These are phyloP conservation scores for Cladosporium sp. DNA, from an alignment of 2,329 filamentous ascomycete genomes.

Conservation along the genomic window DNA sequence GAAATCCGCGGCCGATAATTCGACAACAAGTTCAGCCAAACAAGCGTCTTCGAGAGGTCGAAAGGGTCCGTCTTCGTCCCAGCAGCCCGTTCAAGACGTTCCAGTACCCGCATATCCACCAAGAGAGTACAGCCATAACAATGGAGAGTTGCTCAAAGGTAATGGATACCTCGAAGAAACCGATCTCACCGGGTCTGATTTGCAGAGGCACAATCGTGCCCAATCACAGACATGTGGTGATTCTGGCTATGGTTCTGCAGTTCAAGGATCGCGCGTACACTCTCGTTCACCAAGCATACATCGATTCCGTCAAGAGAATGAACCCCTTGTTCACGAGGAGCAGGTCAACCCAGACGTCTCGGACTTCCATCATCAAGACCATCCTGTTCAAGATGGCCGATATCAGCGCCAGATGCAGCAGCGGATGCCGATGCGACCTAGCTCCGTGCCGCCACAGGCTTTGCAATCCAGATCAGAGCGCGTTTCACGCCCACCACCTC, in stretches of 20 bases:
- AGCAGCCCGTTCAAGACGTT: background rate
- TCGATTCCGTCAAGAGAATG: slow-evolving; percentile 8
- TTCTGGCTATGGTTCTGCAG: slow-evolving; percentile 27
- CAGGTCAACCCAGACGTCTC: slow-evolving; percentile 14
- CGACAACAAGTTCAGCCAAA: background rate
- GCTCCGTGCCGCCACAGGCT: background rate
- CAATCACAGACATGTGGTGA: slow-evolving; percentile 21
- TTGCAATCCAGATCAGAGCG: slow-evolving; percentile 6
- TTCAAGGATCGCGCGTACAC: slow-evolving; percentile 15
- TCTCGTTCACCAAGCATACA: slow-evolving; percentile 24
- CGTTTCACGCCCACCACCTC: background rate
- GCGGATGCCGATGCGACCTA: background rate
- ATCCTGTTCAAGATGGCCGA: background rate
- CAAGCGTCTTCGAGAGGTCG: background rate
- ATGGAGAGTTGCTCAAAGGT: background rate
- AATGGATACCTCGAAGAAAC: background rate
- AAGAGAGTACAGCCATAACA: background rate
- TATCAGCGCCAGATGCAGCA: slow-evolving; percentile 13
- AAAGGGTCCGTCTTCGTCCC: background rate
- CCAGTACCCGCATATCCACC: background rate
- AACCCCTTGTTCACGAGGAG: background rate
- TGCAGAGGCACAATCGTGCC: background rate
- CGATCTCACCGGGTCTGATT: background rate
- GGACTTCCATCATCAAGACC: background rate
- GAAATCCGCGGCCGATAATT: background rate